A percentile compares a stretch with the other conserved stretches of the same genome.
These are phyloP conservation scores for Lepidium aucheri DNA, from an alignment of 345 rosid genomes.

Conservation along the genomic window DNA sequence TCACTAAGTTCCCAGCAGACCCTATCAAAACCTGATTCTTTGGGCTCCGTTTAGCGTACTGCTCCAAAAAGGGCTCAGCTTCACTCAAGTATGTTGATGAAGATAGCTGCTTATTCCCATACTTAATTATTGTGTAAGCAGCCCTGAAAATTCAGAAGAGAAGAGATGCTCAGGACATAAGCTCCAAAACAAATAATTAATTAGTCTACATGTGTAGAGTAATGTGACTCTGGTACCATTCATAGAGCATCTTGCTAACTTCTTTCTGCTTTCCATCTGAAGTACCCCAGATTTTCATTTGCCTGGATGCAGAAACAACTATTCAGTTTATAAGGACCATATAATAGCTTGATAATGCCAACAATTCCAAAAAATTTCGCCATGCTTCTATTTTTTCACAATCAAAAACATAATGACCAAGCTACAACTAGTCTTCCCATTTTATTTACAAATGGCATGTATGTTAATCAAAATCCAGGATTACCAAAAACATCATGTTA, in stretches of 20 bases:
- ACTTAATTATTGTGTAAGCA: conserved; percentile 52
- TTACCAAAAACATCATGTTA: neutral
- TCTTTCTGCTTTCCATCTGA: conserved; percentile 74
- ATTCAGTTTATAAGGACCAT: neutral
- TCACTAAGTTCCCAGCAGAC: conserved; percentile 76
- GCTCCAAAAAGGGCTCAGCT: conserved; percentile 93
- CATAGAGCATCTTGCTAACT: conserved; percentile 90
- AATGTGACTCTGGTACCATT: conserved; percentile 45
- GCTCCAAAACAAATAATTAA: too few species aligned
- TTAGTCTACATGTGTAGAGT: neutral
- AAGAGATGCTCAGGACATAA: neutral
- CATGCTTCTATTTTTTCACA: neutral
- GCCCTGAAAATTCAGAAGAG: conserved; percentile 47
- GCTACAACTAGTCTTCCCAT: neutral
- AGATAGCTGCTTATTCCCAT: conserved; percentile 59
- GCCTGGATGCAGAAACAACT: conserved; percentile 42
- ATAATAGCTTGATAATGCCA: neutral
- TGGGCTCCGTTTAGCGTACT: conserved; percentile 63
- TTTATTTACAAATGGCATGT: neutral
- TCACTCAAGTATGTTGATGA: conserved; percentile 73
- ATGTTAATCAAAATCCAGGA: neutral
- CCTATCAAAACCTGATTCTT: conserved; percentile 77
- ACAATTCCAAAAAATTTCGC: neutral
- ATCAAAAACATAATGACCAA: neutral
- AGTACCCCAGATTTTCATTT: conserved; percentile 84